Percentiles rank a stretch among this genome's conserved stretches.
phyloP scores from a whole-genome alignment of 1,284 basidiomycete species.

The Boletellus deceptivus region DNA sequence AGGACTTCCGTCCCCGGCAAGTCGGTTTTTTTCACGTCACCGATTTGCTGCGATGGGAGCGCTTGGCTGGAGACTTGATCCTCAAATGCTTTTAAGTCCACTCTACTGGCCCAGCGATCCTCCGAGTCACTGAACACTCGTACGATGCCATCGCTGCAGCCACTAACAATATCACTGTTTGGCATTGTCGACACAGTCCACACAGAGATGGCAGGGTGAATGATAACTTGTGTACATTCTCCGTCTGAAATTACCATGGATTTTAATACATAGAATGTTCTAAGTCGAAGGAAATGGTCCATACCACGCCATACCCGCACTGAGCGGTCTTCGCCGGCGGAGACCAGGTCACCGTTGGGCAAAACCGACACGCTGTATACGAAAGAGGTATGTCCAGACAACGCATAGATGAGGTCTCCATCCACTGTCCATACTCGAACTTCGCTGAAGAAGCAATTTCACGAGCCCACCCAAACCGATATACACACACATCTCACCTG shows the following conservation, averaged over 20 bases:
- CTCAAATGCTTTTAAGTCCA: constrained; percentile 70
- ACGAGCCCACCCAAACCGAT: constrained; percentile 1
- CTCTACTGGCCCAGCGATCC: constrained; percentile 71
- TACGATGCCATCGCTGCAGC: constrained; percentile 84
- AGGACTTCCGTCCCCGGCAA: constrained; percentile 86
- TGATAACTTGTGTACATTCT: constrained; percentile 81
- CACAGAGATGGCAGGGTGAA: constrained; percentile 91
- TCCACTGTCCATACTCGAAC: constrained; percentile 90
- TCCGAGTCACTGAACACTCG: constrained; percentile 83
- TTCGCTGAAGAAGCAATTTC: constrained; percentile 49
- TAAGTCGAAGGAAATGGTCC: constrained; percentile 2
- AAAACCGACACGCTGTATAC: constrained; percentile 88
- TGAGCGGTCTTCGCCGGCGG: constrained; percentile 81
- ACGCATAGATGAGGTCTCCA: constrained; percentile 72
- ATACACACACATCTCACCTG: constrained; percentile 47
- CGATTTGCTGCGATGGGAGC: constrained; percentile 78
- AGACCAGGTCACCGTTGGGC: constrained; percentile 73
- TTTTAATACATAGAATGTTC: background rate
- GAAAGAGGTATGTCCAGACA: constrained; percentile 95
- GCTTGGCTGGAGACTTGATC: constrained; percentile 70
- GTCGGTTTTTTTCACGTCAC: constrained; percentile 89
- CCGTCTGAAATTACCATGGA: constrained; percentile 46
- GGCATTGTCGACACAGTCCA: constrained; percentile 88
- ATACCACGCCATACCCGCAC: constrained; percentile 77
- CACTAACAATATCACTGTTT: constrained; percentile 88